Base-by-base conservation (phyloP, 768 basidiomycete genomes). In the Neoboletus brunneissimus region DNA sequence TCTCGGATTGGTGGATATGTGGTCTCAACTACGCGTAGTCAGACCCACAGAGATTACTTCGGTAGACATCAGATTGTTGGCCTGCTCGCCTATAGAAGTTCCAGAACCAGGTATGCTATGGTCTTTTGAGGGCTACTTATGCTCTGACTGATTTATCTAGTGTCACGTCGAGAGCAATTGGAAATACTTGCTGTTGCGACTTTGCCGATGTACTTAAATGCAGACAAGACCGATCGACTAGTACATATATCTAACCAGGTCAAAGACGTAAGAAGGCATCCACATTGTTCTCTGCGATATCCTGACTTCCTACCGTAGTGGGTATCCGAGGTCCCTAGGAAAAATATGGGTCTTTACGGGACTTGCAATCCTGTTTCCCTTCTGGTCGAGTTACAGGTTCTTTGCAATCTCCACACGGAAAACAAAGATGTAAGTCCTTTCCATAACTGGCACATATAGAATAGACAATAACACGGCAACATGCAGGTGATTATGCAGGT, bases 1-100 rank as follows among this genome's bases (percentile, higher is more conserved):
- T 5, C 76, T 83, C 25, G 89, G 87, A 23, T 74, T 94, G 67
- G 73, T 80, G 20, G 77, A 85, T 22, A 81, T 96, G 35, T 96
- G 93, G 93, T 74, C 77, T 13, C 69, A 67, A 7, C 69, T 86
- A 53, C 77, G 65, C 12, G 38, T 41, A 13, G 62, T 62, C 20
- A 54, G 51, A 56, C 48, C 43, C 38, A 55, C 45, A 44, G 64
- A 61, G 31, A 48, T 62, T 11, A 62, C 53, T 7, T 69, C 54
- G 11, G 9, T 22, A 22, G 69, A 68, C 10, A 44, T 73, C 22
- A 59, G n/a, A 25, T 25, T 41, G 20, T 44, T 72, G 25, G 61
- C 55, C 20, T 41, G 59, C 27, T 48, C 35, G 11, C 54, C 58
- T 4, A 5, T 31, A 13, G 48, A 56, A 23, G 25, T 35, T 44